Percentiles rank a stretch among this genome's conserved stretches.
phyloP scores from a whole-genome alignment of 257 asterid genomes.

The Forsythia suspensa region DNA sequence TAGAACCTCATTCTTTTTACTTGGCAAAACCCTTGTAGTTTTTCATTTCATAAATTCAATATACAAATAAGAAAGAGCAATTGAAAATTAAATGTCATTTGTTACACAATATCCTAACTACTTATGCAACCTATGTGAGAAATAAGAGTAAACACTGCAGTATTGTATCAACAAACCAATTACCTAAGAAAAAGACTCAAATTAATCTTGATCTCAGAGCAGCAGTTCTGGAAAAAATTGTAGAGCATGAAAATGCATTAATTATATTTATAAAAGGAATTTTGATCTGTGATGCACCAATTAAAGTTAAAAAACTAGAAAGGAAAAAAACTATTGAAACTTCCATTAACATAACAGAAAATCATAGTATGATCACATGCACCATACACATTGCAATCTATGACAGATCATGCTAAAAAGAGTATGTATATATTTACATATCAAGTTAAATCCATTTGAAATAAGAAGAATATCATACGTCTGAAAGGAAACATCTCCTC shows the following conservation, averaged over 20 bases:
- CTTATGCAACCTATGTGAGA: neutral
- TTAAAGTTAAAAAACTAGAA: no score
- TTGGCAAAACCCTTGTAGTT: neutral
- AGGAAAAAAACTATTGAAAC: neutral
- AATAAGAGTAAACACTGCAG: neutral
- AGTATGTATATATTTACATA: neutral
- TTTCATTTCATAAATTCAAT: neutral
- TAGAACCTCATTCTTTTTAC: neutral
- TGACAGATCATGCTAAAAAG: neutral
- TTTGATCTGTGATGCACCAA: neutral
- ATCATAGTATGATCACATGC: neutral
- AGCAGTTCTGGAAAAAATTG: neutral
- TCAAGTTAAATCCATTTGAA: neutral
- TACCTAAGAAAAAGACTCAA: neutral
- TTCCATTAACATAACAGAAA: neutral
- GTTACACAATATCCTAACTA: neutral
- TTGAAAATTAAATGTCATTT: neutral
- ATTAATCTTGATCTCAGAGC: neutral
- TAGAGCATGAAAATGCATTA: neutral
- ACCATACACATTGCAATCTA: neutral
- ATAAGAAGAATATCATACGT: slow-evolving; percentile 1
- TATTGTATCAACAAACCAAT: neutral
- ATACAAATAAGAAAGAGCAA: neutral
- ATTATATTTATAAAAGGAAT: no score
- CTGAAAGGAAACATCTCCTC: slow-evolving; percentile 20